phyloP scores from a whole-genome alignment of 2,329 filamentous ascomycete genomes.

The Coniosporium uncinatum region DNA sequence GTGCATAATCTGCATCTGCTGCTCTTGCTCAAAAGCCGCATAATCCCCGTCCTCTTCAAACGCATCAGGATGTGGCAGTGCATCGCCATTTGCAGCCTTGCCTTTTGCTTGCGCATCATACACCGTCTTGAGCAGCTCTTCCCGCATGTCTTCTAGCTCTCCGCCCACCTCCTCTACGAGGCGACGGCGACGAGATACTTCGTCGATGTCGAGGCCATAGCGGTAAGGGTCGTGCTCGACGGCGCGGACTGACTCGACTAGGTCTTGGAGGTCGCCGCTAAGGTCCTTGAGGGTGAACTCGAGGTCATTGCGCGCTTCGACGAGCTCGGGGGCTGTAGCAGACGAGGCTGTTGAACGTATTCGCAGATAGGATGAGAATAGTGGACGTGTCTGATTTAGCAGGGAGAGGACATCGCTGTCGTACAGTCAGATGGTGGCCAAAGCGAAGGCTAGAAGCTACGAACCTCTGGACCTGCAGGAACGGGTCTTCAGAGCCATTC shows the following conservation, averaged over 20 bases:
- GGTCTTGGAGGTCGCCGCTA: slow-evolving; percentile 81
- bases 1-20: slow-evolving; percentile 87
- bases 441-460: slow-evolving; percentile 5
- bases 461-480: slow-evolving; percentile 42
- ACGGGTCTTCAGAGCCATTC: slow-evolving; percentile 36
- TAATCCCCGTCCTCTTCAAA: slow-evolving; percentile 58
- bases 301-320: slow-evolving; percentile 67
- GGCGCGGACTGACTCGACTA: slow-evolving; percentile 80
- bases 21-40: slow-evolving; percentile 81
- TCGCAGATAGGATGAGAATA: slow-evolving; percentile 93
- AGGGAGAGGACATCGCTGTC: slow-evolving; percentile 82
- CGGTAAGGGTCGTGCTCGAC: slow-evolving; percentile 83
- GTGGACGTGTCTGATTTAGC: slow-evolving; percentile 72
- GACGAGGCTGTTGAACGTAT: slow-evolving; percentile 82
- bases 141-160: slow-evolving; percentile 86
- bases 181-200: slow-evolving; percentile 73
- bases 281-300: slow-evolving; percentile 69
- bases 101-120: slow-evolving; percentile 28
- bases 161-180: slow-evolving; percentile 86
- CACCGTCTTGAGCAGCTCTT: slow-evolving; percentile 64
- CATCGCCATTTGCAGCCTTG: slow-evolving; percentile 34
- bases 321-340: slow-evolving; percentile 63
- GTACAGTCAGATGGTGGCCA: slow-evolving; percentile 3
- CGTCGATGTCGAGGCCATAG: slow-evolving; percentile 79
- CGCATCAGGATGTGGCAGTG: slow-evolving; percentile 53